These are phyloP conservation scores for Leonotis leonurus DNA, from an alignment of 257 asterid genomes.

Conservation along the genomic window DNA sequence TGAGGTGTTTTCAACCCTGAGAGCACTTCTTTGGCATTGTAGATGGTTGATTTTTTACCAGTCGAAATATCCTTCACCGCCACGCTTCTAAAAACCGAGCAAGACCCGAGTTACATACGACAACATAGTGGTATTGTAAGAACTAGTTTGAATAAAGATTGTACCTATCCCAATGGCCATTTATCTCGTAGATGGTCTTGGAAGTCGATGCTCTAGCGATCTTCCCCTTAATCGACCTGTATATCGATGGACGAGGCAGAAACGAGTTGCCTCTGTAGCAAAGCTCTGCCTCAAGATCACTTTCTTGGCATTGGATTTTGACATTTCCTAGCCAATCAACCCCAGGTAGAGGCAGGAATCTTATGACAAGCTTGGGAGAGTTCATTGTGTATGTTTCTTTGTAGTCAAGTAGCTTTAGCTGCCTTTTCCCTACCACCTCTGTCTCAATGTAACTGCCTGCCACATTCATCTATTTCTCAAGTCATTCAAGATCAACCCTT, in stretches of 20 bases:
- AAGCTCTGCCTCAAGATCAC: slow-evolving; percentile 61
- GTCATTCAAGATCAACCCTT: too few species aligned
- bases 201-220: slow-evolving; percentile 45
- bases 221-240: slow-evolving; percentile 58
- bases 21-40: slow-evolving; percentile 55
- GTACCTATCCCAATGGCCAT: slow-evolving; percentile 92
- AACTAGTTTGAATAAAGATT: background rate
- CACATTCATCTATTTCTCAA: too few species aligned
- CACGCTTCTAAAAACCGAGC: slow-evolving; percentile 36
- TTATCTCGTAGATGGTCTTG: slow-evolving; percentile 40
- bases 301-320: slow-evolving; percentile 47
- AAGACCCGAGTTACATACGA: background rate
- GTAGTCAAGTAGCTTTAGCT: slow-evolving; percentile 39
- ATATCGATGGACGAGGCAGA: slow-evolving; percentile 33
- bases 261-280: slow-evolving; percentile 47
- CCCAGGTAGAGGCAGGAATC: slow-evolving; percentile 55
- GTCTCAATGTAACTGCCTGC: slow-evolving; percentile 63
- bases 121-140: background rate
- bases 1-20: slow-evolving; percentile 55
- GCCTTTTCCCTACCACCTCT: slow-evolving; percentile 55
- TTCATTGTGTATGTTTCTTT: slow-evolving; percentile 64
- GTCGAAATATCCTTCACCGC: slow-evolving; percentile 38
- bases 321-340: slow-evolving; percentile 83
- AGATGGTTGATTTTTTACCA: slow-evolving; percentile 40
- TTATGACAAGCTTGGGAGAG: slow-evolving; percentile 66